phyloP scores from a whole-genome alignment of 192 early-diverging fungal species.

The Lobosporangium transversale region DNA sequence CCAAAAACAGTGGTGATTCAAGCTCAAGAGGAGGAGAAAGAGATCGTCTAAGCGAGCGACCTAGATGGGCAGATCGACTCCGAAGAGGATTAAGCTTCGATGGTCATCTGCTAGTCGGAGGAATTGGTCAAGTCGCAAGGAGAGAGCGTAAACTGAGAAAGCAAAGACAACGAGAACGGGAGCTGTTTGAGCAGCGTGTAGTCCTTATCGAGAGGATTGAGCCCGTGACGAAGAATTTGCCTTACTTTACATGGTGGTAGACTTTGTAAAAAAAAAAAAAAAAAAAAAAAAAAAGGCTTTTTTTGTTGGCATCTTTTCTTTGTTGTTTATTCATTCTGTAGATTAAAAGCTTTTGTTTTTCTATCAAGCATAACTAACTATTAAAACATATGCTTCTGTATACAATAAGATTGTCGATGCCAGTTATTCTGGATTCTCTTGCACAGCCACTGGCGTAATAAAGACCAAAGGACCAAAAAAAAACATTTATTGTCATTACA shows the following conservation, averaged over 20 bases:
- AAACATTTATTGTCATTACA: too few relatives aligned
- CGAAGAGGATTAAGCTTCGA: slow-evolving; percentile 43
- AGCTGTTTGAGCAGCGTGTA: slow-evolving; percentile 37
- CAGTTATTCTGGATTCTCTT: too few relatives aligned
- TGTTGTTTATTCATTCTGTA: not conserved
- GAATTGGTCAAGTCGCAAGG: slow-evolving; percentile 27
- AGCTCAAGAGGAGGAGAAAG: not conserved
- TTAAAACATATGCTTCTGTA: too few relatives aligned
- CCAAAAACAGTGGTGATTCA: not conserved
- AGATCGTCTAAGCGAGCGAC: slow-evolving; percentile 17
- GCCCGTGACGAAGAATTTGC: slow-evolving; percentile 48
- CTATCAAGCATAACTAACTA: not conserved
- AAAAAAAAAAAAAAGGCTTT: too few relatives aligned
- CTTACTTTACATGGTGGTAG: slow-evolving; percentile 48
- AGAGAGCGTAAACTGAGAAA: slow-evolving; percentile 41
- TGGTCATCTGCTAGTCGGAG: slow-evolving; percentile 25
- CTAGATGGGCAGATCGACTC: slow-evolving; percentile 42
- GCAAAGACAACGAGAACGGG: slow-evolving; percentile 37
- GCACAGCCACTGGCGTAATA: too few relatives aligned
- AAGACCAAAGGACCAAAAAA: too few relatives aligned
- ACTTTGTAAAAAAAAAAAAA: too few relatives aligned
- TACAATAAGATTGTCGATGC: too few relatives aligned
- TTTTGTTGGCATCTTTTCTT: not conserved
- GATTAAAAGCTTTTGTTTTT: not conserved
- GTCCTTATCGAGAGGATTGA: slow-evolving; percentile 44